Base-by-base conservation (phyloP, 345 rosid species). In the Heritiera fomes region DNA sequence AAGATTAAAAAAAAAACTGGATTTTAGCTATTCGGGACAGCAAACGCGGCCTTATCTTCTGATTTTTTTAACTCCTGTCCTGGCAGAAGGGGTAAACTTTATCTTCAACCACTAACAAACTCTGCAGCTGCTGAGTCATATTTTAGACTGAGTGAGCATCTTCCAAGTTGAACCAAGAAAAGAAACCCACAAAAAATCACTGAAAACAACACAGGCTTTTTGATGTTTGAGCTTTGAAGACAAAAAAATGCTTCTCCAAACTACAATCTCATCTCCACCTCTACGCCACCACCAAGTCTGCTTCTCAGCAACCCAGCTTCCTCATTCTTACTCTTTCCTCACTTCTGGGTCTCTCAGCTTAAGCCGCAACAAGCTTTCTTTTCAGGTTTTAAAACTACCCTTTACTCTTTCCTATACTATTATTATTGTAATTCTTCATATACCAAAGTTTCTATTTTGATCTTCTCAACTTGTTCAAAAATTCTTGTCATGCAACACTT, bases 211-310 rank as follows among this genome's bases (percentile, higher is more conserved):
- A 56, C 80, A 46, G 10, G 23, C 5, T 30, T 12, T 73, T 79
- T 66, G 30, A 76, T 82, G 73, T 68, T 77, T 66, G 12, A 32
- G 34, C 40, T 59, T 61, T 66, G 67, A 76, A 67, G 79, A 62
- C 34, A 1, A 18, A 8, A 59, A 23, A 53, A 91, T 90, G 95
- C 81, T 88, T 77, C 87, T 87, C 13, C 95, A 90, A 17, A 86
- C 90, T 32, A n/a, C 84, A 67, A 82, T 65, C 73, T 75, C 84
- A 40, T 60, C 86, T 72, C 80, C 88, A 41, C 84, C 86, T 71
- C 83, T 81, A 43, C 62, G 20, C 28, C 89, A 79, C 45, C 84
- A 77, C 6, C 65, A 72, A 8, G 46, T 41, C 50, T 63, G 45
- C 71, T 79, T 78, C 77, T 38, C 75, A 7, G 55, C 84, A 46